Percentiles rank a stretch among this genome's conserved stretches.
Evolutionary conservation across 2,329 filamentous ascomycete species (phyloP).

Genomic region (Paracorniculantispora psalliotae): DNA sequence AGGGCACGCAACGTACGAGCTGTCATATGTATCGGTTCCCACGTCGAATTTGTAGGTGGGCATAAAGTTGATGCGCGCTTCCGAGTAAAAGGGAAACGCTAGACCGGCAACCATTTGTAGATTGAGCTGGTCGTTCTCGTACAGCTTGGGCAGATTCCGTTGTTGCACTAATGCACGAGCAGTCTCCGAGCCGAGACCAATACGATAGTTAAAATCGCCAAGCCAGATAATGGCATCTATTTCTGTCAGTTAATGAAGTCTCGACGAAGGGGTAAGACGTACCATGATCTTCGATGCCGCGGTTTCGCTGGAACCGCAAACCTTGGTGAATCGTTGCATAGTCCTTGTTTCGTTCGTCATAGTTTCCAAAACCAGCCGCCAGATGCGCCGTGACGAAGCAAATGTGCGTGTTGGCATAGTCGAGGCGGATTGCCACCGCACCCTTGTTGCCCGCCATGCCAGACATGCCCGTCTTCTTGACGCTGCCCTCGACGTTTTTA

Average conservation of each 20-base stretch:
- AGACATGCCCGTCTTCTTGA: conserved; percentile 92
- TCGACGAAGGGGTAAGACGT: conserved; percentile 16
- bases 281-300: conserved; percentile 88
- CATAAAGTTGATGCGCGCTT: conserved; percentile 79
- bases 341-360: conserved; percentile 91
- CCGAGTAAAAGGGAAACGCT: conserved; percentile 87
- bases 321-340: conserved; percentile 86
- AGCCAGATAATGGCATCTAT: conserved; percentile 80
- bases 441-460: conserved; percentile 98
- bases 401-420: conserved; percentile 86
- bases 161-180: conserved; percentile 69
- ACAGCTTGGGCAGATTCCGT: conserved; percentile 70
- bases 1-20: conserved; percentile 55
- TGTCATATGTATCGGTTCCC: conserved; percentile 84
- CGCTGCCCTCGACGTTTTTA: conserved; percentile 93
- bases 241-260: conserved; percentile 19
- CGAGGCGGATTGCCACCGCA: conserved; percentile 91
- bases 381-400: conserved; percentile 97
- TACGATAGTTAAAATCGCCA: conserved; percentile 97
- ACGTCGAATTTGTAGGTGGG: conserved; percentile 97
- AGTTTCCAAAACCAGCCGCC: conserved; percentile 92
- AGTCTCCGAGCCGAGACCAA: conserved; percentile 74
- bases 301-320: conserved; percentile 83
- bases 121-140: conserved; percentile 93
- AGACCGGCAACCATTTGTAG: conserved; percentile 92